Base-by-base conservation (phyloP, 805 yeast genomes). In the Cyberlindnera petersonii region DNA sequence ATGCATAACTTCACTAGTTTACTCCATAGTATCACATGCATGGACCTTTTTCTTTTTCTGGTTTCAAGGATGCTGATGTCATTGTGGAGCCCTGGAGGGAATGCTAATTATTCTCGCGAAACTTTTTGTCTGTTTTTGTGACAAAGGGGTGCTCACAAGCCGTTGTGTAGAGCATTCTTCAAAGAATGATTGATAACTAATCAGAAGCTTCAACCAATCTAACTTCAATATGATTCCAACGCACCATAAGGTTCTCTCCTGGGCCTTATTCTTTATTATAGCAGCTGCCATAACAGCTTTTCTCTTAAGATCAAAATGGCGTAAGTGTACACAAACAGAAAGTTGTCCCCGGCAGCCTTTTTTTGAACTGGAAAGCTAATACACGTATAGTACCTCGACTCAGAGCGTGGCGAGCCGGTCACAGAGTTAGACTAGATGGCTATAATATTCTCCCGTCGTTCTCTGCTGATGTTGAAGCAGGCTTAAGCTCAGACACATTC, bases 401-500 rank as follows among this genome's bases (percentile, higher is more conserved):
- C 13, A 39, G 46, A 20, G 51, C 52, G 4, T 54, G 53, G 53
- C 20, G 53, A 26, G 46, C 49, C 9, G 42, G 52, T 18, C 53
- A 50, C 30, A 16, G 52, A 27, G 50, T 56, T 14, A 42, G 60
- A 11, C 33, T 58, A 1, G 60, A 57, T 5, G 57, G 60, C 2
- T 48, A 50, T 14, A 46, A 40, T 9, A 36, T 44, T 3, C 34
- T 64, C 17, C 51, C 57, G 4, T 53, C 63, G 1, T 72, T 72
- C 51, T 51, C 55, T 19, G 64, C 65, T n/a, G 86, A 80, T 50
- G 50, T 72, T 9, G 77, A 74, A 32, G 60, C 64, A 7, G 91
- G 91, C 0, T 58, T 85, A 18, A 62, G 69, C 21, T 82, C 91
- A 5, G 64, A 61, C 28, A 71, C 65, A 22, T 85, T 85, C 52